Base-by-base conservation (phyloP, 495 filamentous ascomycete genomes). In the Aspergillus baeticus region DNA sequence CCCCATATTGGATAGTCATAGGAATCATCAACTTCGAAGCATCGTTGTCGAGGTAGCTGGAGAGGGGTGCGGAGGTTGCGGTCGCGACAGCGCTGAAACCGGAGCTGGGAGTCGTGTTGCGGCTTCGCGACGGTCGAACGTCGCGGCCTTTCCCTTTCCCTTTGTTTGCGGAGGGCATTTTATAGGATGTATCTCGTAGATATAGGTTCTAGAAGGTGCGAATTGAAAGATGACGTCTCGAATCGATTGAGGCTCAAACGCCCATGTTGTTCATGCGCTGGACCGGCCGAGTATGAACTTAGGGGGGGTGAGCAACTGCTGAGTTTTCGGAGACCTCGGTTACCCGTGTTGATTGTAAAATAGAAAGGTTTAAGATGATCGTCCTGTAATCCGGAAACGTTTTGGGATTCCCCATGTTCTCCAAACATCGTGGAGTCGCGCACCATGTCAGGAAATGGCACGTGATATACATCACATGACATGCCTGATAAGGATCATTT, bases 61-160 rank as follows among this genome's bases (percentile, higher is more conserved):
- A 73, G 20, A 81, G 69, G 20, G 81, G 77, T 11, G 77, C 75
- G 50, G 81, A 70, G 29, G 52, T 55, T 7, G 71, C 75, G 56
- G 78, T 69, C 8, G 70, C 66, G 41, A 67, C 76, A 37, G 78
- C 75, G 59, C 77, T 82, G 57, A 76, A 68, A 17, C 65, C 72
- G 36, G 87, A 88, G 58, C 77, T 86, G 35, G 91, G 91, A 3
- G 91, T 96, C 10, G 90, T 92, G 70, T 94, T 93, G 62, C 91
- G 87, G 65, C 89, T 93, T 52, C 87, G 85, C 63, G 89, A 89
- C 57, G 84, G 86, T 54, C 90, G 86, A 44, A 76, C 81, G 61
- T 86, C 85, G 54, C 85, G 81, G 47, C 67, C 80, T 79, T 93
- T 91, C 61, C 80, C 81, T 91, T 90, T 91, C 56, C 89, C 87